Evolutionary conservation across 805 yeast species (phyloP), one percentile per base, ranked within the genome.

Genomic region (Ogataea angusta): DNA sequence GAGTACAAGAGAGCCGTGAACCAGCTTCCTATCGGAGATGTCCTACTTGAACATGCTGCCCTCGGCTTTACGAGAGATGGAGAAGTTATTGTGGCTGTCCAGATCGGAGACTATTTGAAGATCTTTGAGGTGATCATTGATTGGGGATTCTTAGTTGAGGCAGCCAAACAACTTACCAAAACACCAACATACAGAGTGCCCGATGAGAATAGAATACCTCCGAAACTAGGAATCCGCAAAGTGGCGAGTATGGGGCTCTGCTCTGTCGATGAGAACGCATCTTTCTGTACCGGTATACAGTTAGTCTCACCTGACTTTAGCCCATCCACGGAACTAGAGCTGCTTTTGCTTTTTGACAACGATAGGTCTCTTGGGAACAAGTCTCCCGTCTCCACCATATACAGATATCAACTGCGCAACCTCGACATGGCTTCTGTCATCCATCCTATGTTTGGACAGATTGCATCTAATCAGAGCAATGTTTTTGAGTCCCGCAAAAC

Each of bases 61-160:
- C 69, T 82, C 45, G 85, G 82, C 1, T 78, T 75, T 49, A 54
- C 66, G 6, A 62, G 70, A 38, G 75, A 73, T 34, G 78, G 76
- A 6, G 58, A 54, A 10, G 57, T 78, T 10, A 53, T 75, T 3
- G 54, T 79, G 3, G 68, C 68, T 0, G 68, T 69, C 2, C 70
- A 64, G 47, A 72, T 68, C 45, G 49, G 64, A 1, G 35, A 56
- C 1, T 6, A 19, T n/a, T n/a, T 82, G 16, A 59, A 62, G 31
- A 60, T 76, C 2, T 79, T 67, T 51, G 52, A 59, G 17, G 53
- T 79, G 4, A 35, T 49, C 0, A 62, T 80, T 9, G 72, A 78
- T 44, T 82, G 86, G 86, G 82, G 80, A 1, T 72, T 63, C 42
- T 56, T 77, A 22, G 58, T 62, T 1, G 70, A 66, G 28, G 68